Evolutionary conservation across 2,329 filamentous ascomycete genomes (phyloP), one percentile per base, ranked within the genome.

Genomic region (Coleophoma eucalyptorum): DNA sequence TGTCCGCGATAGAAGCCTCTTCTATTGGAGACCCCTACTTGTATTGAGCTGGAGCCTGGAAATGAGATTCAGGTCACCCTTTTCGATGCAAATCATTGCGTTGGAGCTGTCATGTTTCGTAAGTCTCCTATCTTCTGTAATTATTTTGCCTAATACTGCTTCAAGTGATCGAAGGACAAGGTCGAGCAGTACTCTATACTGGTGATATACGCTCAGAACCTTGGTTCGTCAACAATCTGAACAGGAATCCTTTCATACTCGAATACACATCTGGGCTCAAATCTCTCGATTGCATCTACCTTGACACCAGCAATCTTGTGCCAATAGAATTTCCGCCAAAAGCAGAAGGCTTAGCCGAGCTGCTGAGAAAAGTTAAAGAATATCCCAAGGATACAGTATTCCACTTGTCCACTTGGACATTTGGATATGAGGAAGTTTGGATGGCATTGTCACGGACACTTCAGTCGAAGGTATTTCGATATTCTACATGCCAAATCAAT

Each of bases 361-460:
- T 97, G 0, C 62, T 97, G 1, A 69, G 73, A 4, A 87, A 90
- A 57, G 77, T 96, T 0, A 67, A 71, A 0, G 64, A 71, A 20
- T 96, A 93, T 65, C 86, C 91, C 0, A 55, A 73, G 1, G 81
- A 90, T 37, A 96, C 90, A 0, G 67, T 87, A 1, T 97, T 96
- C 61, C 88, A 96, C 65, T 78, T 97, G 43, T 82, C 91, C 50
- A 82, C 90, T 1, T 96, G 92, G 91, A 97, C 93, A 0, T 94
- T 94, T 63, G 89, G 89, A 0, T 96, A 97, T 56, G 92, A 97
- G 65, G 88, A 96, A 48, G 90, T 96, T 0, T 97, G 91, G 91
- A 74, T 91, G 52, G 87, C 90, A 0, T 70, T 97, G 1, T 85
- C 90, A 0, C 79, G 84, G 19, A 81, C 83, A 11, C 72, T 97